Evolutionary conservation across 257 asterid genomes (phyloP), one percentile per base, ranked within the genome.

Genomic region (Capsicum pubescens): DNA sequence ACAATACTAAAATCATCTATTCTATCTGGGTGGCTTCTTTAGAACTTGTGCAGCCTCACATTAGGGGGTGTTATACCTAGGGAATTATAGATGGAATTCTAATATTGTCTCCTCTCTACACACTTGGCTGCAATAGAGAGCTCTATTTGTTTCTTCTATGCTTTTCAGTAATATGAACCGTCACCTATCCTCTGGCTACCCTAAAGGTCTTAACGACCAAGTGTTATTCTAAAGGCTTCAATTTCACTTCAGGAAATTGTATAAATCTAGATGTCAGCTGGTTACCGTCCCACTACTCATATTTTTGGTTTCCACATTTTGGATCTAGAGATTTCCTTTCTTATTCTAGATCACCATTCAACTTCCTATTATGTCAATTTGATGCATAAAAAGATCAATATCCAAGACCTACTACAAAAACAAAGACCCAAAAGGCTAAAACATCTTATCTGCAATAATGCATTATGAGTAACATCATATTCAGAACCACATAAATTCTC

Each of bases 301-400:
- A 48, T 13, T 7, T 42, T 54, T 50, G 42, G 36, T 17, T 48
- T 52, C 10, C 60, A 50, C 36, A 74, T 74, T 74, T 74, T 71
- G 79, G 58, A 46, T n/a, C 79, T 46, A n/a, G 17, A 44, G 17
- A n/a, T 71, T 58, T 71, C 79, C 79, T 44, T 71, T 71, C 39
- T 48, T 74, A 74, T 50, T 50, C 80, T 19, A 74, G 19, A 74
- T 48, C 80, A 74, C 60, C 80, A 12, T 48, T 74, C 3, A 19
- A 14, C 44, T 48, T n/a, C 56, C 44, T 48, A 72, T 19, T 7
- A 55, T 48, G 80, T 72, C 59, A 48, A 72, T 60, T 19, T 72
- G 19, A 12, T 7, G 80, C 42, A 48, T 72, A 12, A n/a, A 48
- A 42, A 72, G 7, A 19, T 48, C 80, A 72, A 48, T 12, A 72